phyloP scores from a whole-genome alignment of 2,329 filamentous ascomycete genomes.

The Claviceps sorghi region DNA sequence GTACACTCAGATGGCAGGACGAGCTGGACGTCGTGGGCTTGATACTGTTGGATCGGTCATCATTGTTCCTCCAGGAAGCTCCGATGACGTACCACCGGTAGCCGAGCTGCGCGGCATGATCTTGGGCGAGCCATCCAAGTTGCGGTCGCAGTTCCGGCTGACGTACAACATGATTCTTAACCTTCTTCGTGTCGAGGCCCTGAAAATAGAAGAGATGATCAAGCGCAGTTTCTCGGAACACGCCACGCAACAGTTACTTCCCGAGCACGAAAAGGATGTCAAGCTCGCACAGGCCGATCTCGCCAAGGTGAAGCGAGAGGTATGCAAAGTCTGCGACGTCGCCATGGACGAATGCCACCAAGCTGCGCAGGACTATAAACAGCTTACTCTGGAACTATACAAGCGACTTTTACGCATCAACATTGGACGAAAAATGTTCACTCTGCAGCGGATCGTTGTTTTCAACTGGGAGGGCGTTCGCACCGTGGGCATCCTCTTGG shows the following conservation, averaged over 20 bases:
- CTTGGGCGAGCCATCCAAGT: constrained; percentile 83
- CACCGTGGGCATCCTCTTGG: constrained; percentile 64
- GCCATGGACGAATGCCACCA: constrained; percentile 71
- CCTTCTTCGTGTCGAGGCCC: constrained; percentile 78
- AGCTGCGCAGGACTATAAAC: constrained; percentile 64
- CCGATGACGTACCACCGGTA: constrained; percentile 78
- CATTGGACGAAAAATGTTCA: constrained; percentile 66
- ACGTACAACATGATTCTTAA: constrained; percentile 99
- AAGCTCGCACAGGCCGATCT: constrained; percentile 84
- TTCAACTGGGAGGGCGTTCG: constrained; percentile 75
- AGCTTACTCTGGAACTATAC: constrained; percentile 70
- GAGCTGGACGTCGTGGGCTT: constrained; percentile 82
- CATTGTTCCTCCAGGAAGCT: constrained; percentile 65
- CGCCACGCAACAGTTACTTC: constrained; percentile 82
- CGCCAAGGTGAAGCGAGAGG: constrained; percentile 74
- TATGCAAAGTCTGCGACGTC: constrained; percentile 67
- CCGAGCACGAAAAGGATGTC: constrained; percentile 90
- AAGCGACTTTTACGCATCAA: constrained; percentile 63
- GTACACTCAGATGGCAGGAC: constrained; percentile 96
- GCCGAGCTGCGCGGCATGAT: constrained; percentile 83
- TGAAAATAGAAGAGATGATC: constrained; percentile 99
- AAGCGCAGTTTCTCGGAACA: constrained; percentile 98
- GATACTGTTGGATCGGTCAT: constrained; percentile 91
- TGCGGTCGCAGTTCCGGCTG: constrained; percentile 87
- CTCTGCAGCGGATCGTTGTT: constrained; percentile 60